These are phyloP conservation scores for Orbilia javanica DNA, from an alignment of 2,329 filamentous ascomycete species.

Conservation along the genomic window DNA sequence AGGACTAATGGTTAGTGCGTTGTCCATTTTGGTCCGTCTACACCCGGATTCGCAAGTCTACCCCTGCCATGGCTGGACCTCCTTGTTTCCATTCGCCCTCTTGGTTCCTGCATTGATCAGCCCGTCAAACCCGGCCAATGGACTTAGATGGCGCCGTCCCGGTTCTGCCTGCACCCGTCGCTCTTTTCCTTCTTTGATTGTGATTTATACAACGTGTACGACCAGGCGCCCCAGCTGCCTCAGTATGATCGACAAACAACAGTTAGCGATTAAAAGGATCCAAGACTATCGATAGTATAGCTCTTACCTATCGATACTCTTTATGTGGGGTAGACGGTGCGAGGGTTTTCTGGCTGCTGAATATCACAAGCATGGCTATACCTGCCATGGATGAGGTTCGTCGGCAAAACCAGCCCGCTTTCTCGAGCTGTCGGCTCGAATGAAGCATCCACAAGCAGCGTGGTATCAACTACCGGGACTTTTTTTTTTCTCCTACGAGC, in stretches of 20 bases:
- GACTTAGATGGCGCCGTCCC: constrained; percentile 45
- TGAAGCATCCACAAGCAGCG: constrained; percentile 14
- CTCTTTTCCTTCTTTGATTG: constrained; percentile 15
- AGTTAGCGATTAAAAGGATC: not conserved
- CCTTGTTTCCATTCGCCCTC: constrained; percentile 35
- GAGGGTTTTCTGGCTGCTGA: not conserved
- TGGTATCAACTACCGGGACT: constrained; percentile 9
- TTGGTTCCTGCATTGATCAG: constrained; percentile 51
- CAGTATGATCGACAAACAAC: constrained; percentile 25
- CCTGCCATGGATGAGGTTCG: not conserved
- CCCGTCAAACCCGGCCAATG: constrained; percentile 38
- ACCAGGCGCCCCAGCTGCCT: constrained; percentile 3
- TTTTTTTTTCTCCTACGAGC: not conserved
- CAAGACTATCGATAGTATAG: constrained; percentile 32
- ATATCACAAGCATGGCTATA: constrained; percentile 7
- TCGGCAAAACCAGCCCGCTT: constrained; percentile 23
- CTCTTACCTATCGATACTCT: not conserved
- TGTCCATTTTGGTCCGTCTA: constrained; percentile 35
- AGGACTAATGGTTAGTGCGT: constrained; percentile 15
- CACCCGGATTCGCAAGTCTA: constrained; percentile 40
- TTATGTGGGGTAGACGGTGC: not conserved
- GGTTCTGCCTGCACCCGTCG: constrained; percentile 35
- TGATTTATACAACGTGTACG: constrained; percentile 26
- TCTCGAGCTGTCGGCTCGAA: constrained; percentile 22
- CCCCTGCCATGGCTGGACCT: constrained; percentile 38